Percentiles rank a stretch among this genome's conserved stretches.
Evolutionary conservation across 768 basidiomycete genomes (phyloP).

Genomic region (Rhodosporidiobolus sp.): DNA sequence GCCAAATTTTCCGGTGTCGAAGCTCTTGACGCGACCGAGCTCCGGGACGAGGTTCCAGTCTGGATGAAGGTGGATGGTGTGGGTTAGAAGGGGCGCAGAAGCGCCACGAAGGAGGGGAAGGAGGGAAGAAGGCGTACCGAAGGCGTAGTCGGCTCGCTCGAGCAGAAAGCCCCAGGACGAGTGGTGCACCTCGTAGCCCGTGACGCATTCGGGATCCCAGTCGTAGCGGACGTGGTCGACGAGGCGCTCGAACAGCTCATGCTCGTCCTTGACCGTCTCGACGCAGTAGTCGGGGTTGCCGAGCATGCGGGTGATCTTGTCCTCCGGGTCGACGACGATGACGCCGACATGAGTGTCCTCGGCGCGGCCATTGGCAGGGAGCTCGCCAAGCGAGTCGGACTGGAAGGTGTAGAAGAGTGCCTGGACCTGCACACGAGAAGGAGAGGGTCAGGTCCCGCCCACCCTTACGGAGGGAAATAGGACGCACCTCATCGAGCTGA

Average conservation of each 20-base stretch:
- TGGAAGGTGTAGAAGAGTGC: conserved; percentile 75
- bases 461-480: no score
- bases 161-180: conserved; percentile 86
- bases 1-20: conserved; percentile 38
- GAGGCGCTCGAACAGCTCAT: conserved; percentile 73
- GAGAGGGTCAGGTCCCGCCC: no score
- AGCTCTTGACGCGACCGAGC: conserved; percentile 66
- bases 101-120: no score
- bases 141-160: conserved; percentile 56
- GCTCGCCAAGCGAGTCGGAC: conserved; percentile 52
- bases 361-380: conserved; percentile 47
- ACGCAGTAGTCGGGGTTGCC: conserved; percentile 47
- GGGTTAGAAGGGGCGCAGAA: not conserved
- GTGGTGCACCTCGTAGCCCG: conserved; percentile 87
- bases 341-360: conserved; percentile 53
- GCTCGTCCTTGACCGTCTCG: conserved; percentile 64
- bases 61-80: conserved; percentile 46
- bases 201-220: conserved; percentile 84
- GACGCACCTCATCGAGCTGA: conserved; percentile 55
- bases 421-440: conserved; percentile 51
- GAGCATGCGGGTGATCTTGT: conserved; percentile 24
- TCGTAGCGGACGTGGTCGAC: conserved; percentile 65
- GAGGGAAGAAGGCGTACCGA: conserved; percentile 19
- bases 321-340: conserved; percentile 55
- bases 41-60: conserved; percentile 70